Evolutionary conservation across 768 basidiomycete genomes (phyloP), one percentile per base, ranked within the genome.

Genomic region (Kwoniella dendrophila): DNA sequence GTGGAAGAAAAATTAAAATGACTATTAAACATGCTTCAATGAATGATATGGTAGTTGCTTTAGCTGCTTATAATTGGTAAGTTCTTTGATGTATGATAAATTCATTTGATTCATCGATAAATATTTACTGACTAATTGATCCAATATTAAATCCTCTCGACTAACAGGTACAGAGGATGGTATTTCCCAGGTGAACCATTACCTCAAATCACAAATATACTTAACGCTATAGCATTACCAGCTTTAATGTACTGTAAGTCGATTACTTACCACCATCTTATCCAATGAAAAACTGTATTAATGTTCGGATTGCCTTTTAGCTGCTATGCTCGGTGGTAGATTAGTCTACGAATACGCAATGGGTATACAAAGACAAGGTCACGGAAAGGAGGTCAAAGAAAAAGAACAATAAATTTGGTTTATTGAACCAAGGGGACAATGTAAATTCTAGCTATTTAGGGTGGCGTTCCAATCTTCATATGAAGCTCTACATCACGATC

Each of bases 261-360:
- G 4, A 24, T 41, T 48, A 10, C 22, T 48, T 32, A 2, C 32
- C 20, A 22, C 43, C n/a, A 14, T 8, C 52, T 40, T 40, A 30
- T 47, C 4, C 40, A 3, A 32, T 36, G 29, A 59, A 32, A 12
- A 24, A 4, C 58, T 2, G 41, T 27, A 34, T 45, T 43, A 24
- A 20, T 41, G 43, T 7, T 27, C n/a, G 26, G 24, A n/a, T 53
- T 48, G 27, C 2, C 20, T 26, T 27, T 3, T 48, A 67, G 67
- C 71, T 22, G 74, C 76, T 0, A 71, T 69, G 62, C 69, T 79
- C 34, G 76, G 76, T 29, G 78, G 72, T 22, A 55, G 48, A 48
- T 56, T 78, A 24, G 79, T 78, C 0, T 80, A 78, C 62, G 70
- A 78, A 58, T 74, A 78, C 57, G 71, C 68, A 0, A 67, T 78